Evolutionary conservation across 108 stramenopile genomes (phyloP).

Genomic region (Seminavis robusta): DNA sequence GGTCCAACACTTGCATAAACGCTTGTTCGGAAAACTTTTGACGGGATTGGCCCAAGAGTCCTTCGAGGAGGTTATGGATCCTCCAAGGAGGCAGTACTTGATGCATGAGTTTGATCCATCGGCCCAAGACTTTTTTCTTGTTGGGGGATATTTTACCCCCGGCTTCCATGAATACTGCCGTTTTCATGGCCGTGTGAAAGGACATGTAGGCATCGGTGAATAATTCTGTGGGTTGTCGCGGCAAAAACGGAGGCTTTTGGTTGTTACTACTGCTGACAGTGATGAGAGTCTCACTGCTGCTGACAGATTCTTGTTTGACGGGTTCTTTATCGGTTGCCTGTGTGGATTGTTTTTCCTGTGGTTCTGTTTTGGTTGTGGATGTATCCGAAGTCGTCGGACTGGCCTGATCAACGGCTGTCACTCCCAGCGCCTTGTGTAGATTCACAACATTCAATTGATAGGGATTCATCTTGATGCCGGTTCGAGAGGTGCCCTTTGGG

Average conservation of each 20-base stretch:
- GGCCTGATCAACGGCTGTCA: constrained; percentile 15
- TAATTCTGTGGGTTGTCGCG: constrained; percentile 32
- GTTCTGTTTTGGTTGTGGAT: background rate
- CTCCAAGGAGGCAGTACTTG: constrained; percentile 11
- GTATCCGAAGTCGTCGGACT: constrained; percentile 5
- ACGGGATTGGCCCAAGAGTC: background rate
- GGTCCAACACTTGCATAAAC: constrained; percentile 30
- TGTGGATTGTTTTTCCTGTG: background rate
- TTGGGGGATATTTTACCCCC: constrained; percentile 1
- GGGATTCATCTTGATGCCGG: constrained; percentile 9
- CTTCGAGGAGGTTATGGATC: constrained; percentile 1
- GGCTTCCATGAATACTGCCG: constrained; percentile 31
- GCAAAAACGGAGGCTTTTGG: constrained; percentile 33
- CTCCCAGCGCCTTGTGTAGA: constrained; percentile 19
- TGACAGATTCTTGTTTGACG: too few species aligned
- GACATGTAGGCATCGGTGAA: constrained; percentile 65
- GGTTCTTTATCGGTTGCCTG: too few species aligned
- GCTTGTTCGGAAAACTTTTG: constrained; percentile 19
- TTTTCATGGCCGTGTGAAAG: constrained; percentile 56
- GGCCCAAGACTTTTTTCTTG: constrained; percentile 2
- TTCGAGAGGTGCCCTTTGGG: constrained; percentile 25
- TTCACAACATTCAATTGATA: constrained; percentile 15
- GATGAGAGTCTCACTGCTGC: too few species aligned
- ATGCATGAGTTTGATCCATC: constrained; percentile 14
- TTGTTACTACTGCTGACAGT: too few species aligned